Evolutionary conservation across 2,329 filamentous ascomycete genomes (phyloP).

Genomic region (Pseudovirgaria hyperparasitica): DNA sequence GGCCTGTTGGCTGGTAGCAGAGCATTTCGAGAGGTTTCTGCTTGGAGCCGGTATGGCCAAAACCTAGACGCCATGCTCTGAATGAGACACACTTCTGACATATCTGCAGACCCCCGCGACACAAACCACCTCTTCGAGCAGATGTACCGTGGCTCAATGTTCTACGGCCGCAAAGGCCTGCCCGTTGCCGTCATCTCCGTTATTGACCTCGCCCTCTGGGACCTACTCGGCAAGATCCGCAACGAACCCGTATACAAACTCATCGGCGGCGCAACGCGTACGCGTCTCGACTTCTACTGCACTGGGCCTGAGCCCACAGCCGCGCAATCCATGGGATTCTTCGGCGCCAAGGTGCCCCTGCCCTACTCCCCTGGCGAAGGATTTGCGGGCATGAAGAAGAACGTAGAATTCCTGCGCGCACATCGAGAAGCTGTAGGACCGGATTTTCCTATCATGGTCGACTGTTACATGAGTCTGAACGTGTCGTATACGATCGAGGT

Average conservation of each 20-base stretch:
- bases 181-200: conserved; percentile 86
- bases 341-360: conserved; percentile 78
- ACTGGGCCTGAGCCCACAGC: conserved; percentile 74
- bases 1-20: conserved; percentile 84
- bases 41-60: conserved; percentile 53
- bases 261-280: conserved; percentile 79
- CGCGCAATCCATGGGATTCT: conserved; percentile 78
- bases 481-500: conserved; percentile 88
- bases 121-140: conserved; percentile 89
- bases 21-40: conserved; percentile 88
- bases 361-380: conserved; percentile 87
- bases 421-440: conserved; percentile 76
- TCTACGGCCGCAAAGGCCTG: conserved; percentile 88
- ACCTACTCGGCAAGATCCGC: conserved; percentile 79
- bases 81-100: neutral
- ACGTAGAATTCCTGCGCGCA: conserved; percentile 75
- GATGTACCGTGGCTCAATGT: conserved; percentile 94
- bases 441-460: conserved; percentile 86
- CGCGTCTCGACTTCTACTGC: conserved; percentile 84
- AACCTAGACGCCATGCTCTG: neutral
- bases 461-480: conserved; percentile 95
- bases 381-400: conserved; percentile 68
- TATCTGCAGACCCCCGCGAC: conserved; percentile 59
- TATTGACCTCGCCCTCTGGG: conserved; percentile 87
- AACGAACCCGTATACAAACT: conserved; percentile 91